Percentiles rank a stretch among this genome's conserved stretches.
Evolutionary conservation across 2,329 filamentous ascomycete species (phyloP).

Genomic region (Alternaria postmessia): DNA sequence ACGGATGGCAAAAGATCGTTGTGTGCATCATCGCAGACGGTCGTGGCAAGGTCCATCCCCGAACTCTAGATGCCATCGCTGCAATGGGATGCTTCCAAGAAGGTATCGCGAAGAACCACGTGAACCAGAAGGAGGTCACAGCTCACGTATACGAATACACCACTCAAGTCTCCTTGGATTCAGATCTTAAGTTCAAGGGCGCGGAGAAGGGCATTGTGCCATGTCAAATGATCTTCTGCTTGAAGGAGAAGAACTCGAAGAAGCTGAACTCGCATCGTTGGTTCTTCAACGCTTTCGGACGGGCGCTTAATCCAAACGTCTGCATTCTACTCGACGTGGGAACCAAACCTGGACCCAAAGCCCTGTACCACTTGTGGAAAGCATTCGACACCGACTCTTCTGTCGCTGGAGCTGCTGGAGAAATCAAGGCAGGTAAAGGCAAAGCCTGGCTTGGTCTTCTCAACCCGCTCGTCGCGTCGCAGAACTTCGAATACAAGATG

Average conservation of each 20-base stretch:
- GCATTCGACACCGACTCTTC: conserved; percentile 98
- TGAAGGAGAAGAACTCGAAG: conserved; percentile 97
- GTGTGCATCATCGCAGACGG: conserved; percentile 97
- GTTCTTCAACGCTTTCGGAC: conserved; percentile 99
- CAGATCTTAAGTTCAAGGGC: conserved; percentile 97
- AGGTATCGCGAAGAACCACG: conserved; percentile 97
- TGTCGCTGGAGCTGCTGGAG: conserved; percentile 93
- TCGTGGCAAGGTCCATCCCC: conserved; percentile 88
- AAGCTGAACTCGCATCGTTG: conserved; percentile 98
- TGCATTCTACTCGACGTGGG: conserved; percentile 97
- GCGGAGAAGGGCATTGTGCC: conserved; percentile 99
- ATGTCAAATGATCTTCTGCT: conserved; percentile 96
- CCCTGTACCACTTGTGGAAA: conserved; percentile 98
- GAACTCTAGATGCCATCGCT: conserved; percentile 91
- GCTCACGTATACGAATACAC: conserved; percentile 99
- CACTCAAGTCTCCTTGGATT: conserved; percentile 93
- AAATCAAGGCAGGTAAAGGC: conserved; percentile 97
- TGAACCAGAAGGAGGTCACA: conserved; percentile 94
- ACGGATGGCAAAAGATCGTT: conserved; percentile 99
- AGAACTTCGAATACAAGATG: conserved; percentile 99
- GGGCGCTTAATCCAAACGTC: conserved; percentile 90
- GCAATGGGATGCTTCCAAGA: conserved; percentile 98
- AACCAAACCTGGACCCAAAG: conserved; percentile 85
- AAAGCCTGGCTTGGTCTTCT: conserved; percentile 81
- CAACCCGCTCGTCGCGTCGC: conserved; percentile 93